phyloP scores from a whole-genome alignment of 441 rosid species.

The Dalechampia spathulata region DNA sequence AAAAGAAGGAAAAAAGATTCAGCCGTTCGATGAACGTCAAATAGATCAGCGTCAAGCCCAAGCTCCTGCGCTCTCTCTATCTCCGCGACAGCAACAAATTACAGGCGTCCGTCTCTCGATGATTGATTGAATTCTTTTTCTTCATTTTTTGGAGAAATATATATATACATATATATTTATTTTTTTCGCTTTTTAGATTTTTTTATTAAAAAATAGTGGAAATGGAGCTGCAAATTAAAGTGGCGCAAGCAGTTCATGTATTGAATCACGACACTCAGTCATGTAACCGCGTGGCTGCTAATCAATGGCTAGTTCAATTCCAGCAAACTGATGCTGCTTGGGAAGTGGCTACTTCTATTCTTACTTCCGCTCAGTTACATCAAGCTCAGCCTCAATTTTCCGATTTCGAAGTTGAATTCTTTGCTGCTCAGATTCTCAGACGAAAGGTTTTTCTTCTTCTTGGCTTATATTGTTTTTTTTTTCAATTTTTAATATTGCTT shows the following conservation, averaged over 20 bases:
- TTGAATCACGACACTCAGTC: conserved; percentile 85
- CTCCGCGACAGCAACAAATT: too few relatives aligned
- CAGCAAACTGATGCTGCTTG: conserved; percentile 83
- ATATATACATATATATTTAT: too few relatives aligned
- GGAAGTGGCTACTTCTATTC: conserved; percentile 88
- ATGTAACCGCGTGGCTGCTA: conserved; percentile 91
- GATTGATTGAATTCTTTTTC: not conserved
- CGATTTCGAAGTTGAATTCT: conserved; percentile 78
- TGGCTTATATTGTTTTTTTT: not conserved
- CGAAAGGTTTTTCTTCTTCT: conserved; percentile 44
- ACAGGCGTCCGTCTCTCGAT: conserved; percentile 15
- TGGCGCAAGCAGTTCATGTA: conserved; percentile 88
- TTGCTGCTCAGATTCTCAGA: conserved; percentile 93
- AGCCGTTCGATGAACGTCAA: too few relatives aligned
- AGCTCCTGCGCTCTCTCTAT: too few relatives aligned
- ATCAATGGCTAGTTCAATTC: conserved; percentile 95
- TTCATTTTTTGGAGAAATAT: too few relatives aligned
- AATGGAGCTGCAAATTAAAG: conserved; percentile 82
- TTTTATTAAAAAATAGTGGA: conserved; percentile 1
- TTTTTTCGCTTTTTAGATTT: too few relatives aligned
- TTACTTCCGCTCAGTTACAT: conserved; percentile 72
- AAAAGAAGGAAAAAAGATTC: too few relatives aligned
- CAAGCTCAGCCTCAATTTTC: conserved; percentile 29
- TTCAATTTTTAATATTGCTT: not conserved
- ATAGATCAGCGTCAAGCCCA: too few relatives aligned